Evolutionary conservation across 1,284 basidiomycete species (phyloP), one percentile per base, ranked within the genome.

Genomic region (Naganishia sp.): DNA sequence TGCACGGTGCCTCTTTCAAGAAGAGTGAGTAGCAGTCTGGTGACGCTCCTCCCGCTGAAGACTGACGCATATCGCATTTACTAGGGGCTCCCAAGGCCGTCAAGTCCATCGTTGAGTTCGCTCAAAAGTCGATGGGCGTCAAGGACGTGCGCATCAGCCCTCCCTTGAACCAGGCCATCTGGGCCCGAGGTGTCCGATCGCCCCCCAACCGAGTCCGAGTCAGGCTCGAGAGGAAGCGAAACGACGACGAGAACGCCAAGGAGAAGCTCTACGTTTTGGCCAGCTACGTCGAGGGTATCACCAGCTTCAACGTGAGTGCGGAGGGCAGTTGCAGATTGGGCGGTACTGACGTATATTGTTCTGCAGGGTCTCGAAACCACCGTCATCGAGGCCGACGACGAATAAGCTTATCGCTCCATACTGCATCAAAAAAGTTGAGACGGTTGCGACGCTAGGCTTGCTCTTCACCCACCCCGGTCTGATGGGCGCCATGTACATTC

Each of bases 221-320:
- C 68, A 89, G 91, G 80, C 88, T 96, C 73, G 92, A 94, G 85
- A 88, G 94, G 90, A 83, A 83, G 92, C 87, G 92, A 76, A 94
- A 94, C 80, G 93, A 96, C 81, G 92, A 94, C 75, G 93, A 96
- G 84, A 90, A 88, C 75, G 92, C 93, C 70, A 95, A 94, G 84
- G 94, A 97, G 85, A 96, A 95, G 84, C 88, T 97, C 67, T 96
- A 85, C 86, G 94, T 92, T 60, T 90, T 93, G 78, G 94, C 90
- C 70, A 86, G 86, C 69, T 85, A 90, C 77, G 88, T 96, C 70
- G 84, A 86, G 57, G 90, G 91, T 63, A 80, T 84, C 53, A 84
- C 89, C 69, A 77, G 74, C 63, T 94, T 93, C 88, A 94, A 94
- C 88, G 91, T 87, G 67, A 67, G 86, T 76, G 23, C 17, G 4